Conservation (phyloP, 352 stramenopile genomes). For the Globisporangium abappressorium region DNA sequence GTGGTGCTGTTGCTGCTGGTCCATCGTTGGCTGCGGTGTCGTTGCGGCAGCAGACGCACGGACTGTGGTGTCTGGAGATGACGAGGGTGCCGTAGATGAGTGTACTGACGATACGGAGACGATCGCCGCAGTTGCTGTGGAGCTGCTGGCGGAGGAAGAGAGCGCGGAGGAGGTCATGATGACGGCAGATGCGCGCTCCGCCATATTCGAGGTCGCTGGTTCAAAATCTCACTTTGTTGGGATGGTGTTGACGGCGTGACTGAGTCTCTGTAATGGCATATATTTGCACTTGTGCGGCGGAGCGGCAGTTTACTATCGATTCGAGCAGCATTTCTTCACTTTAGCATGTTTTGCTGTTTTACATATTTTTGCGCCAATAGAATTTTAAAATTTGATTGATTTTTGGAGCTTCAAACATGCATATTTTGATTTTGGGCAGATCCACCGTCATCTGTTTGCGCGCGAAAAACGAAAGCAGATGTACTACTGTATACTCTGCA, state of each 20-base stretch:
- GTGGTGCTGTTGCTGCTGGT: neutral
- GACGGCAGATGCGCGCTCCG: neutral
- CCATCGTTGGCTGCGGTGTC: neutral
- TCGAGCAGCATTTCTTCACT: neutral
- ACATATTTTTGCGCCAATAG: neutral
- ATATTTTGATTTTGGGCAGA: neutral
- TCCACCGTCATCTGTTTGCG: neutral
- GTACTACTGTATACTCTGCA: neutral
- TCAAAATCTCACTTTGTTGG: neutral
- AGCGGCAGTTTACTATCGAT: neutral
- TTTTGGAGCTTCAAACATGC: neutral
- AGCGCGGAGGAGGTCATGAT: neutral
- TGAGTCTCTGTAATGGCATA: conserved; percentile 2
- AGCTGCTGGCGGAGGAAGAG: neutral
- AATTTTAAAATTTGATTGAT: neutral
- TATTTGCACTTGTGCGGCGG: neutral
- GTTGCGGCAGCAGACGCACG: neutral
- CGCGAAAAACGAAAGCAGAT: neutral
- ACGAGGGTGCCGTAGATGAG: neutral
- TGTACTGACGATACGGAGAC: neutral
- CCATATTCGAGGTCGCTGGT: neutral
- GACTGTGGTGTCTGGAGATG: neutral
- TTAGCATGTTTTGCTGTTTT: neutral
- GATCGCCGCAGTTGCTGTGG: neutral
- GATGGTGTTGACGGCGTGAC: neutral